Conservation (phyloP, 306 rosid species). For the Leucaena leucocephala region DNA sequence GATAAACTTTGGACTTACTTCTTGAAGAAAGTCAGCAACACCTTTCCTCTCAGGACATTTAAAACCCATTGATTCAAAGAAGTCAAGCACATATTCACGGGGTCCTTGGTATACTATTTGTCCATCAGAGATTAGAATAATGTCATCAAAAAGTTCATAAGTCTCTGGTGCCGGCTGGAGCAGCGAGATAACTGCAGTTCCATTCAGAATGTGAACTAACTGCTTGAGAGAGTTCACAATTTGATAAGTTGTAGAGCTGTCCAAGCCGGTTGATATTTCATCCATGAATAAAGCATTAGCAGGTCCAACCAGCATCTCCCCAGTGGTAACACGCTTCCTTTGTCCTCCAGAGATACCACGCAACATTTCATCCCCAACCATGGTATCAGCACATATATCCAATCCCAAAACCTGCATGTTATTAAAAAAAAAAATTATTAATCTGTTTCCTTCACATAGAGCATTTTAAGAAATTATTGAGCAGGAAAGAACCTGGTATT, state of each 20-base stretch:
- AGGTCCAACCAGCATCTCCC: conserved; percentile 67
- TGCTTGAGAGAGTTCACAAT: conserved; percentile 51
- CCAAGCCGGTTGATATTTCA: conserved; percentile 61
- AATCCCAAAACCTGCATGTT: conserved; percentile 61
- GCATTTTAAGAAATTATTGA: not conserved
- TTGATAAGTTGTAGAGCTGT: conserved; percentile 60
- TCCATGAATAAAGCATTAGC: conserved; percentile 62
- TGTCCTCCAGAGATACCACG: conserved; percentile 90
- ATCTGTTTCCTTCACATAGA: not conserved
- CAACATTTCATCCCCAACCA: conserved; percentile 81
- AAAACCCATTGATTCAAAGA: conserved; percentile 55
- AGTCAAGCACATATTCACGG: conserved; percentile 49
- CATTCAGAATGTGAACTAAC: conserved; percentile 48
- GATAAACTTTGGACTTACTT: conserved; percentile 34
- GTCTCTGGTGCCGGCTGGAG: conserved; percentile 65
- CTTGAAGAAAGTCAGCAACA: conserved; percentile 61
- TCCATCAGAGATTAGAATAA: conserved; percentile 54
- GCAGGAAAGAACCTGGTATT: not conserved
- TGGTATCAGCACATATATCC: conserved; percentile 72
- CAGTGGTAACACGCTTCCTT: conserved; percentile 76
- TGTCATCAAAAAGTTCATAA: conserved; percentile 54
- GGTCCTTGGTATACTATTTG: conserved; percentile 57
- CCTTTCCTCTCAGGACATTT: conserved; percentile 59
- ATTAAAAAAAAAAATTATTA: not conserved
- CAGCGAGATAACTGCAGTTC: conserved; percentile 52